These are phyloP conservation scores for Hypoxylon sp. DNA, from an alignment of 2,329 filamentous ascomycete species.

Conservation along the genomic window DNA sequence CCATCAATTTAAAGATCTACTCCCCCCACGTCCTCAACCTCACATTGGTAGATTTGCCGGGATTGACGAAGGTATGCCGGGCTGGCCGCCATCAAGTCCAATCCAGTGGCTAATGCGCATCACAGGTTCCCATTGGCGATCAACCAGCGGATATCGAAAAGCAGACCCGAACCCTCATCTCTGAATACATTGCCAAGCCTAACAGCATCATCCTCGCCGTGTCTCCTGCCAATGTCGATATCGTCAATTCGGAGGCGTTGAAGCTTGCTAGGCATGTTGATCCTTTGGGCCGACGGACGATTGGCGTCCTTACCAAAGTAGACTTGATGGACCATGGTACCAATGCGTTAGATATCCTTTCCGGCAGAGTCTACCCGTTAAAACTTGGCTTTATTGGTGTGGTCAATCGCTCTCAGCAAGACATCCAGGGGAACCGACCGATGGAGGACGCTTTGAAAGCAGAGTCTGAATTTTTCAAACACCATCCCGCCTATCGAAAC, in stretches of 20 bases:
- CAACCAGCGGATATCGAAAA: constrained; percentile 98
- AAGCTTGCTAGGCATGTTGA: constrained; percentile 98
- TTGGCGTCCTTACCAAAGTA: constrained; percentile 95
- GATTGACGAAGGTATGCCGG: constrained; percentile 82
- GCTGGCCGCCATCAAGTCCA: background rate
- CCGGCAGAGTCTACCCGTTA: constrained; percentile 92
- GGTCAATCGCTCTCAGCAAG: constrained; percentile 96
- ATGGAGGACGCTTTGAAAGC: constrained; percentile 89
- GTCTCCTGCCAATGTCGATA: constrained; percentile 95
- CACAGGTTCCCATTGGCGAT: constrained; percentile 91
- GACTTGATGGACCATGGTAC: constrained; percentile 99
- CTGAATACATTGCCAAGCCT: constrained; percentile 98
- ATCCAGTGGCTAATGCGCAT: constrained; percentile 28
- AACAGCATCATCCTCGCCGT: constrained; percentile 98
- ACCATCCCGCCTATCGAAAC: constrained; percentile 96
- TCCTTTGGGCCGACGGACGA: constrained; percentile 90
- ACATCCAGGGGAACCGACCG: constrained; percentile 96
- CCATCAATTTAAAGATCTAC: constrained; percentile 98
- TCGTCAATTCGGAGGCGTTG: constrained; percentile 96
- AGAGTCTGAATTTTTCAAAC: constrained; percentile 94
- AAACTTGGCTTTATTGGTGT: constrained; percentile 98
- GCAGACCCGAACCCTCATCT: constrained; percentile 94
- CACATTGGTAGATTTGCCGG: constrained; percentile 94
- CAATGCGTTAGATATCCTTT: constrained; percentile 97
- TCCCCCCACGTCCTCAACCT: constrained; percentile 96